These are phyloP conservation scores for Termitomyces sp. DNA, from an alignment of 768 basidiomycete genomes.

Conservation along the genomic window DNA sequence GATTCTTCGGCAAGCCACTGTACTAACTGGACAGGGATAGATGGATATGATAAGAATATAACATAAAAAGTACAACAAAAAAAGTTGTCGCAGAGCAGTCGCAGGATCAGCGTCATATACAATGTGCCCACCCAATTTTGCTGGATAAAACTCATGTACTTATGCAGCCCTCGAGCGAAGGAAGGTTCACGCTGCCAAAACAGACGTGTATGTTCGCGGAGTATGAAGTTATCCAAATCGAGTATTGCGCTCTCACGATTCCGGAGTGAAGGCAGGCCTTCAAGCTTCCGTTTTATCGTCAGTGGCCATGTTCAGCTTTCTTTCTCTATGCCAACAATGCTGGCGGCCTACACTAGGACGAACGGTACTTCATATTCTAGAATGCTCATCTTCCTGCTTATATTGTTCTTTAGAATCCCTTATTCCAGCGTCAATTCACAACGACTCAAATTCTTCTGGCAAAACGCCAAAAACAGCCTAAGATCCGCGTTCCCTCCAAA, in stretches of 20 bases:
- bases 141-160: too few relatives aligned
- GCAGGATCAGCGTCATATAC: too few relatives aligned
- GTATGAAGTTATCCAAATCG: background rate
- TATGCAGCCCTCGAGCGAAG: too few relatives aligned
- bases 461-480: slow-evolving; percentile 47
- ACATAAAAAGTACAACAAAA: too few relatives aligned
- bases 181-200: too few relatives aligned
- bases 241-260: slow-evolving; percentile 15
- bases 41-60: too few relatives aligned
- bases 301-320: slow-evolving; percentile 17
- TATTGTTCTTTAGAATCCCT: slow-evolving; percentile 11
- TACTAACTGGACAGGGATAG: too few relatives aligned
- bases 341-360: slow-evolving; percentile 19
- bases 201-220: background rate
- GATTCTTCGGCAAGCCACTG: too few relatives aligned
- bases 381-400: background rate
- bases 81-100: too few relatives aligned
- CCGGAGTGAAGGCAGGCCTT: background rate
- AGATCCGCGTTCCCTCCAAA: slow-evolving; percentile 63
- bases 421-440: slow-evolving; percentile 47
- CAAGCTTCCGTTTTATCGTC: background rate
- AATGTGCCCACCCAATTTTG: too few relatives aligned
- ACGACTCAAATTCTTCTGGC: slow-evolving; percentile 46
- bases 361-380: slow-evolving; percentile 11
- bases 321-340: slow-evolving; percentile 29